phyloP scores from a whole-genome alignment of 257 asterid species.

The Solanum bukasovii region DNA sequence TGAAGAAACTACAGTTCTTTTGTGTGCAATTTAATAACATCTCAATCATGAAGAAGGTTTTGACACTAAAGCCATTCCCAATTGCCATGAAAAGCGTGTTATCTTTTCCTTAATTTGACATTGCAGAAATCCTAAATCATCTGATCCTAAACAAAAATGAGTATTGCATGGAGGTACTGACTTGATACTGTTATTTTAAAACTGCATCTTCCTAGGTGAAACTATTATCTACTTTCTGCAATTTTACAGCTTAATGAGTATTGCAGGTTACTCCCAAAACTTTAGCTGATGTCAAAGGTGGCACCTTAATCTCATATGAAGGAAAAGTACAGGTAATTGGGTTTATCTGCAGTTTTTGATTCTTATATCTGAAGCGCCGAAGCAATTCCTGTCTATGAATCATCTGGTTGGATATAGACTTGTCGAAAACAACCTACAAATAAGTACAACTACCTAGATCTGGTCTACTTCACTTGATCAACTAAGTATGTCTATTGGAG shows the following conservation, averaged over 20 bases:
- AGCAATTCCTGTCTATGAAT: background rate
- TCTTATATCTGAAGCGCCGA: background rate
- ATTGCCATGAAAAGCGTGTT: background rate
- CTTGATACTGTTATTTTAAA: background rate
- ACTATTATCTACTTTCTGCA: background rate
- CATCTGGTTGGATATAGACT: background rate
- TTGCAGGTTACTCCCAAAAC: constrained; percentile 98
- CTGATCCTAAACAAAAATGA: constrained; percentile 80
- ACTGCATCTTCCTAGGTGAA: background rate
- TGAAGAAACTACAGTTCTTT: background rate
- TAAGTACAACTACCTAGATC: background rate
- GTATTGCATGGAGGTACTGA: constrained; percentile 95
- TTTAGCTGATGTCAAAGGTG: constrained; percentile 97
- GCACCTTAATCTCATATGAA: constrained; percentile 88
- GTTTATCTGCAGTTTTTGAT: background rate
- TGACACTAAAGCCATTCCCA: background rate
- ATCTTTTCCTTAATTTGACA: constrained; percentile 36
- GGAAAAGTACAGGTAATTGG: constrained; percentile 85
- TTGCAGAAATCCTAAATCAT: constrained; percentile 83
- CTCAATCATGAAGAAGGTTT: background rate
- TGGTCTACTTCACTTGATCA: background rate
- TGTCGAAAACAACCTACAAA: background rate
- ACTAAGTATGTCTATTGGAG: background rate
- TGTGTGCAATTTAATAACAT: background rate
- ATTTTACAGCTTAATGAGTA: background rate